Evolutionary conservation across 257 asterid genomes (phyloP), one percentile per base, ranked within the genome.

Genomic region (Plantago major): DNA sequence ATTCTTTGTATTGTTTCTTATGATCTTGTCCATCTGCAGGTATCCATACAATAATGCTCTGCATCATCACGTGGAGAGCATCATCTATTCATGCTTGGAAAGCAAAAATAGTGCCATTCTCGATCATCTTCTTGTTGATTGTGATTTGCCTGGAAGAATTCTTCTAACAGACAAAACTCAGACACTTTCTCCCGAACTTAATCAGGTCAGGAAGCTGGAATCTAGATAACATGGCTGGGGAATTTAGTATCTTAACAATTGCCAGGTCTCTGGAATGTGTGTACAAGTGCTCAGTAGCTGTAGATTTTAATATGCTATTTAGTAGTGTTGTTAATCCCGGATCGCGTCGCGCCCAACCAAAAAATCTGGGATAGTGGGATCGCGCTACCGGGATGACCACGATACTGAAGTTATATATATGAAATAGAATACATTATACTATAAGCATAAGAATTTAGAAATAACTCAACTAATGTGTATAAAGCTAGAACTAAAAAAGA

Each of bases 41-140:
- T 91, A 88, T 55, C 94, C 98, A 1, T 91, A 64, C 80, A 91
- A 91, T 73, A 91, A 91, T 77, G 96, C 95, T 15, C 78, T 91
- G 78, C 98, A 91, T 76, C 96, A 88, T 82, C 94, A 91, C 42
- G 98, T 85, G 71, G 98, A 88, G 85, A 91, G 92, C 81, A 86
- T 88, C 63, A 67, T 91, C 73, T 84, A 74, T 76, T 85, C 96
- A 67, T 88, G 96, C 77, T 68, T 88, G 84, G 98, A 86, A 63
- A 88, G 92, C 81, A 88, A 84, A 74, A 84, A 71, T 71, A 72
- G 55, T 58, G 68, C 78, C 22, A 71, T 88, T 22, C 58, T 76
- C 66, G 87, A 84, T 71, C 98, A 91, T 85, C 84, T 91, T 64
- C 79, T 91, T 48, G 61, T 73, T 50, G 94, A 86, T 42, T 88